Conservation (phyloP, 164 flowering plant genomes). For the Umbellularia californica region DNA sequence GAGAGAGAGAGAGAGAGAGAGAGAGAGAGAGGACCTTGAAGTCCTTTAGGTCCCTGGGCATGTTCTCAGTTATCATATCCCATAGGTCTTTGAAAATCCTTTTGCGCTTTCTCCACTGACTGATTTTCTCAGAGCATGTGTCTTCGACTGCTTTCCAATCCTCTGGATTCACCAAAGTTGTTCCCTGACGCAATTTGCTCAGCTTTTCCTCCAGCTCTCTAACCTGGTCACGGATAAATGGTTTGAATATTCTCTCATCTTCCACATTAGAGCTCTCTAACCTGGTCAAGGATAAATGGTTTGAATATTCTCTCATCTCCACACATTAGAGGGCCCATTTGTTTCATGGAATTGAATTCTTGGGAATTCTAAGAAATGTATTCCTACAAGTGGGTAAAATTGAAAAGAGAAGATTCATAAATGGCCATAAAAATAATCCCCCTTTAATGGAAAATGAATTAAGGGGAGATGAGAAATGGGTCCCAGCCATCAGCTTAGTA, state of each 20-base stretch:
- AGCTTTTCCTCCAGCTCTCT: slow-evolving; percentile 31
- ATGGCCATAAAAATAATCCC: too few relatives aligned
- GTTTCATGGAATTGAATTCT: too few relatives aligned
- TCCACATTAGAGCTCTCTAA: slow-evolving; percentile 24
- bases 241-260: neutral
- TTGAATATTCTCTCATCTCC: neutral
- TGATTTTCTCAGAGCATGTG: slow-evolving; percentile 27
- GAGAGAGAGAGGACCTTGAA: slow-evolving; percentile 56
- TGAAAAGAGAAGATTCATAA: too few relatives aligned
- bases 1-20: neutral
- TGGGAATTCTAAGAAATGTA: too few relatives aligned
- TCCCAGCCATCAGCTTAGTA: too few relatives aligned
- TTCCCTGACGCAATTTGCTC: slow-evolving; percentile 27
- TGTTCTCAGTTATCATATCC: slow-evolving; percentile 17
- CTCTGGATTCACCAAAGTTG: slow-evolving; percentile 31
- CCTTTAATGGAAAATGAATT: too few relatives aligned
- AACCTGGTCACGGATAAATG: slow-evolving; percentile 21
- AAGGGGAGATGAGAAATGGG: too few relatives aligned
- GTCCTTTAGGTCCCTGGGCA: slow-evolving; percentile 42
- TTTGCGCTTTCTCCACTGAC: slow-evolving; percentile 88
- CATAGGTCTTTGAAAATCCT: slow-evolving; percentile 34
- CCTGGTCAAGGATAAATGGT: slow-evolving; percentile 19
- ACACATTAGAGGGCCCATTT: too few relatives aligned
- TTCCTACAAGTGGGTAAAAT: too few relatives aligned
- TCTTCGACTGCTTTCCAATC: slow-evolving; percentile 25